A percentile compares a stretch with the other conserved stretches of the same genome.
Conservation (phyloP, 768 basidiomycete genomes). For the Boletus fagicola region DNA sequence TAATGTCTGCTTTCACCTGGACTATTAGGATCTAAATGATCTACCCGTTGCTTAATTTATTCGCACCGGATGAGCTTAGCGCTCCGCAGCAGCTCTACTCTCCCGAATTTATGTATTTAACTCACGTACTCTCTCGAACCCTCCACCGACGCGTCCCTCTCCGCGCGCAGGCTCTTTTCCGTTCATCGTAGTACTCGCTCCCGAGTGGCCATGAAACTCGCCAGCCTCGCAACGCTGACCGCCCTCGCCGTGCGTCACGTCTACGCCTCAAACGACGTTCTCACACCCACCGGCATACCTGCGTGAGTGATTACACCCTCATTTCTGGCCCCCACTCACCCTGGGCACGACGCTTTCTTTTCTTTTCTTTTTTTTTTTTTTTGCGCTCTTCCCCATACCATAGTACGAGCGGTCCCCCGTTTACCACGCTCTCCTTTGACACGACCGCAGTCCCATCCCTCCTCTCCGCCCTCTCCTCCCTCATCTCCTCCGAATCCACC, state of each 20-base stretch:
- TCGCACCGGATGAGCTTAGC: not conserved
- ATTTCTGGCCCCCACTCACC: not conserved
- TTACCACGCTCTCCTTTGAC: constrained; percentile 21
- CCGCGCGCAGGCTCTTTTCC: no score
- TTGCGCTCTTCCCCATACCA: no score
- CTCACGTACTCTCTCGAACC: not conserved
- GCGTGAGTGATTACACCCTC: constrained; percentile 10
- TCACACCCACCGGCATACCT: constrained; percentile 18
- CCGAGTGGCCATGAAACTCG: constrained; percentile 14
- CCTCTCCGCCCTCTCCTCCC: constrained; percentile 23
- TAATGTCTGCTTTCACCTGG: no score
- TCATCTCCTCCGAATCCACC: constrained; percentile 29
- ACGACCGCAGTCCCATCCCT: constrained; percentile 21
- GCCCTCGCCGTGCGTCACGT: constrained; percentile 8
- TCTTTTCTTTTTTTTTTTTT: no score
- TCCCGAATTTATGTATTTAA: not conserved
- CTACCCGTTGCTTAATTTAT: constrained; percentile 14
- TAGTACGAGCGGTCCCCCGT: constrained; percentile 26
- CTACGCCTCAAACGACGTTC: constrained; percentile 3
- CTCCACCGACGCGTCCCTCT: not conserved
- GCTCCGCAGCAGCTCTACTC: constrained; percentile 13
- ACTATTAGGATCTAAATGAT: no score
- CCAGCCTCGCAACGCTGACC: constrained; percentile 3
- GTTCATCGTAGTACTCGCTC: no score
- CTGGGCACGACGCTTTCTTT: no score